These are phyloP conservation scores for Tarenaya hassleriana DNA, from an alignment of 345 rosid genomes.

Conservation along the genomic window DNA sequence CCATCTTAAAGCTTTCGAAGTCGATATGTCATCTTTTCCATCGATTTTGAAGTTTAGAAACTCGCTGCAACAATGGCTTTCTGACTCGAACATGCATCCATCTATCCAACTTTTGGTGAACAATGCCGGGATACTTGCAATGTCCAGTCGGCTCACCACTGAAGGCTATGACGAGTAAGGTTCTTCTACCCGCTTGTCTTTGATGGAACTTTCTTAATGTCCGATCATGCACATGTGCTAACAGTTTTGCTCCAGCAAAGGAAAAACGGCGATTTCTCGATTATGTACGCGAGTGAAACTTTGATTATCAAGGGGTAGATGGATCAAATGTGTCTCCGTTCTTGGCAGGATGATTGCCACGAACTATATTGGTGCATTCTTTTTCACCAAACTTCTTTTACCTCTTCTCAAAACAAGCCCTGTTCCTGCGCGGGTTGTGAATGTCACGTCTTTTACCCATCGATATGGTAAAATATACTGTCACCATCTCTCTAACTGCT, in stretches of 20 bases:
- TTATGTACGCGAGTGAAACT: no score
- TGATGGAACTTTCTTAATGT: background rate
- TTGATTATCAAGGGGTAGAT: background rate
- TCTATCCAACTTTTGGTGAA: slow-evolving; percentile 81
- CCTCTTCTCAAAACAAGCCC: slow-evolving; percentile 78
- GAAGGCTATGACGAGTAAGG: slow-evolving; percentile 83
- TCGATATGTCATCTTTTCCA: slow-evolving; percentile 58
- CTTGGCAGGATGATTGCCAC: slow-evolving; percentile 77
- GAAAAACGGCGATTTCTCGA: no score
- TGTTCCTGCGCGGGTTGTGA: slow-evolving; percentile 75
- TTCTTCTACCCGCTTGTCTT: slow-evolving; percentile 3
- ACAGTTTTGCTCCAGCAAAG: background rate
- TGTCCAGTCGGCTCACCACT: slow-evolving; percentile 44
- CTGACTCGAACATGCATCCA: slow-evolving; percentile 58
- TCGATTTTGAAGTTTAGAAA: slow-evolving; percentile 56
- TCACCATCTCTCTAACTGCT: background rate
- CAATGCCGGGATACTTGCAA: slow-evolving; percentile 91
- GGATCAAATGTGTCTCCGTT: slow-evolving; percentile 9
- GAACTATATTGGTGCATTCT: slow-evolving; percentile 73
- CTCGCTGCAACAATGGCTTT: slow-evolving; percentile 72
- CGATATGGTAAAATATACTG: slow-evolving; percentile 44
- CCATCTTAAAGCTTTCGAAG: slow-evolving; percentile 53
- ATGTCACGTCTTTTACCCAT: slow-evolving; percentile 91
- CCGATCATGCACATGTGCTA: no score
- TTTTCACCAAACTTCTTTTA: slow-evolving; percentile 56